These are phyloP conservation scores for Udeniomyces megalosporus DNA, from an alignment of 768 basidiomycete species.

Conservation along the genomic window DNA sequence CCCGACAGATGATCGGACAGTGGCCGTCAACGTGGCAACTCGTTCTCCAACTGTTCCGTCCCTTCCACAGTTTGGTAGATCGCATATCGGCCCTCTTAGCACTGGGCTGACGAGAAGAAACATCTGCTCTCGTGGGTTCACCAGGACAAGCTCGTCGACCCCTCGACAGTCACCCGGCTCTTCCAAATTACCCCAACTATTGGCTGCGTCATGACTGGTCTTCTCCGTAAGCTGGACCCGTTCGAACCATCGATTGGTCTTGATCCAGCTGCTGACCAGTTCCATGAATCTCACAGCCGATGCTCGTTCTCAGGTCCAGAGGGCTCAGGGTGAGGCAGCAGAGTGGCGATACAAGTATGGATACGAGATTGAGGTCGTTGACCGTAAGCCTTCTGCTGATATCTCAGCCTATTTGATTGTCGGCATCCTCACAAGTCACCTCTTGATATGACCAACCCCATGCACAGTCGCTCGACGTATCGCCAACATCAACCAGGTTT, in stretches of 20 bases:
- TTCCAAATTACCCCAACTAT: conserved; percentile 93
- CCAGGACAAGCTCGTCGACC: conserved; percentile 96
- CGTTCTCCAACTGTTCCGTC: too few relatives aligned
- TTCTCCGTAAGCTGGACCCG: conserved; percentile 67
- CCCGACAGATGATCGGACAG: too few relatives aligned
- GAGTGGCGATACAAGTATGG: conserved; percentile 92
- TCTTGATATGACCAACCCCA: too few relatives aligned
- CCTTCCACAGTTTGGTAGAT: too few relatives aligned
- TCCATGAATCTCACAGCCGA: conserved; percentile 45
- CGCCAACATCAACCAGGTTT: conserved; percentile 97
- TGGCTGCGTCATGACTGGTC: conserved; percentile 96
- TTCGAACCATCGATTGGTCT: too few relatives aligned
- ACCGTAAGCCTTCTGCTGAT: conserved; percentile 30
- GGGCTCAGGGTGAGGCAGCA: conserved; percentile 76
- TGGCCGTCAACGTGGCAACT: not conserved
- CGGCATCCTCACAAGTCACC: not conserved
- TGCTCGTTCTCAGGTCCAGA: conserved; percentile 69
- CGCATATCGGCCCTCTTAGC: too few relatives aligned
- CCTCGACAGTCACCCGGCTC: conserved; percentile 81
- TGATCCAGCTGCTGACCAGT: not conserved
- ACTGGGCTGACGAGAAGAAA: too few relatives aligned
- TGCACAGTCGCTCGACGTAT: conserved; percentile 66
- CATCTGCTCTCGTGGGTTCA: too few relatives aligned
- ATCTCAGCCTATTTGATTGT: not conserved
- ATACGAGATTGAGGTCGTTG: conserved; percentile 94